Conservation (phyloP, 169 alveolate genomes). For the Eimeria brunetti region DNA sequence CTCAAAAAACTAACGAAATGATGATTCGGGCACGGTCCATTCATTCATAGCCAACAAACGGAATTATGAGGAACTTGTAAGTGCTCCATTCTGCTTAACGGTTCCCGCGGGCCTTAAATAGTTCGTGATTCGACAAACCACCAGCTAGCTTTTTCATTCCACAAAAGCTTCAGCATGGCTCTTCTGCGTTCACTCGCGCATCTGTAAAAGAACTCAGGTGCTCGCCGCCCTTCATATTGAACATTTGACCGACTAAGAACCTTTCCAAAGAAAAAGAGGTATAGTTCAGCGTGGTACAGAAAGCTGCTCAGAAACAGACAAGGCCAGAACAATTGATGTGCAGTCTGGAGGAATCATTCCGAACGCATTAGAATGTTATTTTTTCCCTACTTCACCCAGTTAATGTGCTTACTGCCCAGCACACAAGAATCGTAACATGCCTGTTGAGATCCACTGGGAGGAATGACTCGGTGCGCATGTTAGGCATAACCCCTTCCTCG, state of each 20-base stretch:
- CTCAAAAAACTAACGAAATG: not conserved
- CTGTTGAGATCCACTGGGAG: slow-evolving; percentile 62
- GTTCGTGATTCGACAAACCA: slow-evolving; percentile 10
- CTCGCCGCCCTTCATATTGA: not conserved
- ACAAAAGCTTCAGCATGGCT: slow-evolving; percentile 71
- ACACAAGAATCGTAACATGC: not conserved
- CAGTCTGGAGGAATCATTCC: not conserved
- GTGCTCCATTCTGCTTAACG: not conserved
- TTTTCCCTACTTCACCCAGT: not conserved
- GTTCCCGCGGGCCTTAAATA: not conserved
- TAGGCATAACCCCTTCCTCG: slow-evolving; percentile 7
- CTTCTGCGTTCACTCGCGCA: slow-evolving; percentile 56
- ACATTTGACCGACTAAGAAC: not conserved
- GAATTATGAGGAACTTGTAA: not conserved
- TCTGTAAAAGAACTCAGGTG: slow-evolving; percentile 16
- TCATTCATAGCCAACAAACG: not conserved
- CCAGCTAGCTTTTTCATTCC: slow-evolving; percentile 66
- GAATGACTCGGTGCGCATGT: slow-evolving; percentile 20
- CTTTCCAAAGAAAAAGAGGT: slow-evolving; percentile 12
- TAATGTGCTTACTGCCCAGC: not conserved
- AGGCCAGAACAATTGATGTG: not conserved
- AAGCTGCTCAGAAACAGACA: slow-evolving; percentile 29
- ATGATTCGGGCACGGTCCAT: not conserved
- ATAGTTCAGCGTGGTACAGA: slow-evolving; percentile 44
- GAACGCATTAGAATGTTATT: not conserved